Base-by-base conservation (phyloP, 495 filamentous ascomycete species). In the Trichoderma orchidacearum region DNA sequence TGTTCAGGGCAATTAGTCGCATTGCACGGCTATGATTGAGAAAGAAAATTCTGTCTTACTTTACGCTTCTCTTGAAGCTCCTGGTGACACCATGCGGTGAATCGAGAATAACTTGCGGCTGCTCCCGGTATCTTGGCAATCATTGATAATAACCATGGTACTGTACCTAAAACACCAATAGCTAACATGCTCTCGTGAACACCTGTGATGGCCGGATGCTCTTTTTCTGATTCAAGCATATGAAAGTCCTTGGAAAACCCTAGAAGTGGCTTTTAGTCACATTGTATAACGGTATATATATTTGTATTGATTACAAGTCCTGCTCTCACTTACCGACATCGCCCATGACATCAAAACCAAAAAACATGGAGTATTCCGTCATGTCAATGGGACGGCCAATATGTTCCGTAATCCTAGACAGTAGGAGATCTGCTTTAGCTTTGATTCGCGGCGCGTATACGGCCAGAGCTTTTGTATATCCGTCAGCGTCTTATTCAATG, bases 141-240 rank as follows among this genome's bases (percentile, higher is more conserved):
- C 11, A 64, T 53, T 21, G 58, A 59, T 9, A 70, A 58, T 7
- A 76, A 15, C 75, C 75, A 76, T 0, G 69, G 62, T 3, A 70
- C 27, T 45, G 68, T 64, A 8, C 59, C 64, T 8, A 70, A 50
- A 2, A 66, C 52, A 3, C 68, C 66, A 28, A 75, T 23, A 2
- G 62, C 55, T 9, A 60, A 54, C 66, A 76, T 68, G 30, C 67
- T 66, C 0, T 60, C 51, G 21, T 66, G 63, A 12, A 75, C 38
- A 2, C 59, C 56, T 11, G 58, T 62, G 18, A 74, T 61, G 1
- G 70, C 65, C 3, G 62, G 67, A 32, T 64, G 60, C 6, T 61
- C 55, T 27, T 58, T 56, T 0, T 61, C 63, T 21, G 54, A 61
- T 11, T 63, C 57, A 4, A 79, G 62, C 71, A 76, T 76, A 30